phyloP scores from a whole-genome alignment of 148 eudicot species.

The Bassia scoparia region DNA sequence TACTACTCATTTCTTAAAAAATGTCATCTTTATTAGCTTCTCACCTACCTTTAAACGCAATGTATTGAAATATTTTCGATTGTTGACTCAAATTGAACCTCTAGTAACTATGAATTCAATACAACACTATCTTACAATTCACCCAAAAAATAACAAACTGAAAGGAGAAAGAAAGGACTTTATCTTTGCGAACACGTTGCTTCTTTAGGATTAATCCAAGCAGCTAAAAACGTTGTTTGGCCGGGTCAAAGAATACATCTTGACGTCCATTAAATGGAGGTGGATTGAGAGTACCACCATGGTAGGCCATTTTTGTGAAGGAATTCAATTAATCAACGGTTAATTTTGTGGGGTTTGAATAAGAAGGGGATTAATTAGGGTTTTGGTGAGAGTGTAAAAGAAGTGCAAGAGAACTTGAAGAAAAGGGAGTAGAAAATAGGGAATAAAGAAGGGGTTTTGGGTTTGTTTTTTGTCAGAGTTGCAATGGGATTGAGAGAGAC shows the following conservation, averaged over 20 bases:
- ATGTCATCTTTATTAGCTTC: neutral
- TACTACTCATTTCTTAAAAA: neutral
- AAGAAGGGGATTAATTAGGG: neutral
- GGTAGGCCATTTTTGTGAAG: conserved; percentile 36
- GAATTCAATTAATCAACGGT: neutral
- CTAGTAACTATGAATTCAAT: no score
- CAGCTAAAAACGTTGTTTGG: conserved; percentile 56
- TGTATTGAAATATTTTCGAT: no score
- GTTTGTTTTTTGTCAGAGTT: neutral
- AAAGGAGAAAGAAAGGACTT: conserved; percentile 24
- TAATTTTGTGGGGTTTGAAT: neutral
- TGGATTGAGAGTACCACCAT: conserved; percentile 71
- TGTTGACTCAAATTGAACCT: no score
- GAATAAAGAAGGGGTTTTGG: neutral
- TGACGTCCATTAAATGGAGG: conserved; percentile 85
- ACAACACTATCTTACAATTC: no score
- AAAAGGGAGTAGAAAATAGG: neutral
- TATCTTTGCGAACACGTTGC: conserved; percentile 63
- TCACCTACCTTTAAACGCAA: no score
- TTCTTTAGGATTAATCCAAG: conserved; percentile 82
- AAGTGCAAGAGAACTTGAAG: neutral
- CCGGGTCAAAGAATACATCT: conserved; percentile 54
- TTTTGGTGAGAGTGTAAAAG: neutral
- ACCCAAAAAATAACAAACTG: neutral
- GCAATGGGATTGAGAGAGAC: no score